These are phyloP conservation scores for Phytophthora chlamydospora DNA, from an alignment of 352 stramenopile genomes.

Conservation along the genomic window DNA sequence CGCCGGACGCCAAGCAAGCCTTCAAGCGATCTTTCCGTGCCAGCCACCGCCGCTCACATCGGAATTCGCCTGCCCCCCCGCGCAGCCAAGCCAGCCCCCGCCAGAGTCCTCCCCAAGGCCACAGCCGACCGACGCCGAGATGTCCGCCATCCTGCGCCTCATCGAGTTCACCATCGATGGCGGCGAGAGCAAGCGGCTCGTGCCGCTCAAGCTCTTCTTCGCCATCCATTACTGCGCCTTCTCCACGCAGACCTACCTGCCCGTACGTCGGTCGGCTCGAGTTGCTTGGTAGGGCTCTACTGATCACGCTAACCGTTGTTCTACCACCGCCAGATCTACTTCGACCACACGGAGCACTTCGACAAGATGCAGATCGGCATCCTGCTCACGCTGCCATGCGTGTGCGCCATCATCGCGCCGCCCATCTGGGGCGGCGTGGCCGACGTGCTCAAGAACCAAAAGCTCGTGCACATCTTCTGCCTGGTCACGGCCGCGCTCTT, in stretches of 20 bases:
- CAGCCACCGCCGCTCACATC: constrained; percentile 8
- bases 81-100: neutral
- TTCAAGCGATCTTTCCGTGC: neutral
- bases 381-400: constrained; percentile 64
- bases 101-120: neutral
- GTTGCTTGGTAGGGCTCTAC: too few species aligned
- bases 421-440: constrained; percentile 69
- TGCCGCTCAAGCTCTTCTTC: constrained; percentile 79
- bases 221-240: constrained; percentile 73
- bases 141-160: constrained; percentile 38
- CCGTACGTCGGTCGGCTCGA: constrained; percentile 33
- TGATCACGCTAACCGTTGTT: too few species aligned
- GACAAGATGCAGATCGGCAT: constrained; percentile 84
- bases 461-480: constrained; percentile 66
- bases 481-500: constrained; percentile 63
- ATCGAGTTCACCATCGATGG: constrained; percentile 64
- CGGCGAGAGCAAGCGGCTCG: constrained; percentile 62
- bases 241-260: constrained; percentile 71
- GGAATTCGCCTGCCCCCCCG: neutral
- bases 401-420: constrained; percentile 73
- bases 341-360: constrained; percentile 54
- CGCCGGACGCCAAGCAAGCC: neutral
- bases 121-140: neutral
- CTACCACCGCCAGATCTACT: constrained; percentile 46
- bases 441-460: constrained; percentile 71